Percentiles rank a stretch among this genome's conserved stretches.
Evolutionary conservation across 192 early-diverging fungal genomes (phyloP).

Genomic region (Entophlyctis helioformis): DNA sequence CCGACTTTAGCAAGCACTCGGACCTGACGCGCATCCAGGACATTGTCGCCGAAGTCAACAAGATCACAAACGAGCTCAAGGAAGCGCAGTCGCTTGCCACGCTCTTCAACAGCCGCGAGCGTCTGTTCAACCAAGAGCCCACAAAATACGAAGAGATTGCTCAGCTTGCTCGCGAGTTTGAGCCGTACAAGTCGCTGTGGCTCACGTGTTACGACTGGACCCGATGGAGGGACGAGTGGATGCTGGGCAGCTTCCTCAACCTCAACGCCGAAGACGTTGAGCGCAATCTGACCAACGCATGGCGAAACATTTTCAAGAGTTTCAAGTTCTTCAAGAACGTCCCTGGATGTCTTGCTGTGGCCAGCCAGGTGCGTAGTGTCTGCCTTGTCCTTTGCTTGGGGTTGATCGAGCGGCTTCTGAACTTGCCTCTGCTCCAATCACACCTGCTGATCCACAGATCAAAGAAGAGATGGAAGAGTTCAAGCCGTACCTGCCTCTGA

Average conservation of each 20-base stretch:
- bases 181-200: constrained; percentile 47
- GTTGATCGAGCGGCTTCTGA: not conserved
- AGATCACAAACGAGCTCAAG: constrained; percentile 36
- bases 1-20: constrained; percentile 38
- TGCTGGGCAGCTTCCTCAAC: constrained; percentile 40
- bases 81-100: constrained; percentile 34
- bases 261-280: constrained; percentile 47
- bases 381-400: not conserved
- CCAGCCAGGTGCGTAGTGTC: constrained; percentile 22
- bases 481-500: constrained; percentile 44
- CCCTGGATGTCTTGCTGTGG: constrained; percentile 35
- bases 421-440: not conserved
- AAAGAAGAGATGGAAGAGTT: constrained; percentile 53
- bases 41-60: constrained; percentile 39
- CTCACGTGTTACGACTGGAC: constrained; percentile 41
- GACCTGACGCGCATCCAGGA: constrained; percentile 32
- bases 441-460: constrained; percentile 12
- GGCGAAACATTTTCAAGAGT: constrained; percentile 42
- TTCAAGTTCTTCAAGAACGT: constrained; percentile 40
- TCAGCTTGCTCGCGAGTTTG: constrained; percentile 40
- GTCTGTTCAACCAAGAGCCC: constrained; percentile 42
- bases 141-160: constrained; percentile 47
- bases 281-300: constrained; percentile 40
- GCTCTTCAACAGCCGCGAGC: constrained; percentile 44
- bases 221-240: constrained; percentile 42